A percentile compares a stretch with the other conserved stretches of the same genome.
Conservation (phyloP, 805 yeast species). For the Candida germanica region DNA sequence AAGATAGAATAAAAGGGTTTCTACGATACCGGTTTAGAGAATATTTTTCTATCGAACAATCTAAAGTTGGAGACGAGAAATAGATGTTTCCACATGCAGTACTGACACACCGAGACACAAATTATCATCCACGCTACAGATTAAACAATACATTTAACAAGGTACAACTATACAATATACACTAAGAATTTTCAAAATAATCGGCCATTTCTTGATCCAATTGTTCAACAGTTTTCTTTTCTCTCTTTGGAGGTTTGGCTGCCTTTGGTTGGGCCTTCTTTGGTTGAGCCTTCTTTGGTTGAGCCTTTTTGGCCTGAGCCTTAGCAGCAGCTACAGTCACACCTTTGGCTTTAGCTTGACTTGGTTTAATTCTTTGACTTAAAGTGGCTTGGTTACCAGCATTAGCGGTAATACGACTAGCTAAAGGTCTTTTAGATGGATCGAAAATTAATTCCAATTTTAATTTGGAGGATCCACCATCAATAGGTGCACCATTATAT, state of each 20-base stretch:
- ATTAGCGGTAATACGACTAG: slow-evolving; percentile 69
- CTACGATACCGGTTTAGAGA: too few species aligned
- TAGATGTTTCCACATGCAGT: too few species aligned
- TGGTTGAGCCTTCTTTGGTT: slow-evolving; percentile 10
- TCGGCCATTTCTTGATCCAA: slow-evolving; percentile 98
- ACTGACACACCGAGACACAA: too few species aligned
- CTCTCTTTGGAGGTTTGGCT: slow-evolving; percentile 27
- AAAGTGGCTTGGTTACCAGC: slow-evolving; percentile 29
- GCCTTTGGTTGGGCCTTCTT: slow-evolving; percentile 4
- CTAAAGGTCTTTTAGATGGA: slow-evolving; percentile 72
- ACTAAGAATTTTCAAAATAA: slow-evolving; percentile 56
- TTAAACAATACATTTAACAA: too few species aligned
- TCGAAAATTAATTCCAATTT: slow-evolving; percentile 81
- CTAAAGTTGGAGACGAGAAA: too few species aligned
- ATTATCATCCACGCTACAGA: too few species aligned
- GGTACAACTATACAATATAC: slow-evolving; percentile 2
- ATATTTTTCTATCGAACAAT: too few species aligned
- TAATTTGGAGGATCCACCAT: slow-evolving; percentile 75
- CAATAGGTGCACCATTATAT: slow-evolving; percentile 92
- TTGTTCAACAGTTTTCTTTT: slow-evolving; percentile 80
- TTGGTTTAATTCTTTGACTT: slow-evolving; percentile 19
- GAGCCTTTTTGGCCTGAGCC: slow-evolving; percentile 18
- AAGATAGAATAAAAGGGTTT: too few species aligned
- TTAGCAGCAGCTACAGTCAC: slow-evolving; percentile 12
- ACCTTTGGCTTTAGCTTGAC: slow-evolving; percentile 4